Evolutionary conservation across 163 green algal genomes (phyloP).

Genomic region (Trebouxia gelatinosa): DNA sequence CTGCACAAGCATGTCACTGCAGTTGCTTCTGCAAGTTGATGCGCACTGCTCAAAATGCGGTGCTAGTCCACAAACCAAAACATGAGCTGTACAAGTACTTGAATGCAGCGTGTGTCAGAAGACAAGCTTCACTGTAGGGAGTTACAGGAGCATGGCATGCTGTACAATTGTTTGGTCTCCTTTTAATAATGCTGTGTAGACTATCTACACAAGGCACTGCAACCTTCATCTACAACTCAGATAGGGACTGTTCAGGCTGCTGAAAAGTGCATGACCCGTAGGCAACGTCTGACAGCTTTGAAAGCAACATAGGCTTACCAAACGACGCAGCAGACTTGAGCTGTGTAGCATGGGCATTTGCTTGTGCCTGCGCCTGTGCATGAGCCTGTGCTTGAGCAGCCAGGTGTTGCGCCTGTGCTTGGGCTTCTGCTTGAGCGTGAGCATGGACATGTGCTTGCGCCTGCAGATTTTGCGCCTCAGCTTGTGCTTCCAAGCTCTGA

Average conservation of each 20-base stretch:
- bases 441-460: constrained; percentile 40
- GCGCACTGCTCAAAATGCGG: too few relatives aligned
- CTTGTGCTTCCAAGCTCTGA: constrained; percentile 40
- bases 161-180: too few relatives aligned
- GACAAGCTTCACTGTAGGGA: too few relatives aligned
- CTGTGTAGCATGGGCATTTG: constrained; percentile 27
- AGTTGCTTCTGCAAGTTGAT: too few relatives aligned
- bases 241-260: too few relatives aligned
- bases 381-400: constrained; percentile 37
- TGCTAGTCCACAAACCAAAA: neutral
- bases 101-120: neutral
- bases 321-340: constrained; percentile 30
- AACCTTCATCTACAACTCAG: too few relatives aligned
- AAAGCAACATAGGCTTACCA: neutral
- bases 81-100: neutral
- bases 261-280: neutral
- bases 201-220: too few relatives aligned
- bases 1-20: too few relatives aligned
- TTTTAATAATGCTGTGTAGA: too few relatives aligned
- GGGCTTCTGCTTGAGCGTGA: constrained; percentile 35
- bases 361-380: constrained; percentile 34
- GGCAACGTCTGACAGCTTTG: neutral
- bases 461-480: constrained; percentile 44
- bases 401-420: constrained; percentile 37
- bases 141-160: too few relatives aligned